phyloP scores from a whole-genome alignment of 768 basidiomycete genomes.

The Trametes meyenii region DNA sequence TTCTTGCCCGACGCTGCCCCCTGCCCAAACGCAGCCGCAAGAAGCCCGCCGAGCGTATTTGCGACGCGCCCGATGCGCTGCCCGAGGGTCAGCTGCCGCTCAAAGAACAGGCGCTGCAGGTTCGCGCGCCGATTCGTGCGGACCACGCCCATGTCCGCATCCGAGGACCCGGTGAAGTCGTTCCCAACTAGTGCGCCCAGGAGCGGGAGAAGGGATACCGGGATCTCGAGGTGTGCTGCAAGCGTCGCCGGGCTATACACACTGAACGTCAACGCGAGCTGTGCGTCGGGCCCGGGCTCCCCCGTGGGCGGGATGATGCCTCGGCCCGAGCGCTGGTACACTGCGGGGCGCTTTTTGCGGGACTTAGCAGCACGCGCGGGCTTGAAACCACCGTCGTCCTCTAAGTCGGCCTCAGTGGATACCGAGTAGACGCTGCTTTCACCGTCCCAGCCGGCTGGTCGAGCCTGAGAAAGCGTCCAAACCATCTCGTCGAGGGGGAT shows the following conservation, averaged over 20 bases:
- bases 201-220: constrained; percentile 72
- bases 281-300: constrained; percentile 24
- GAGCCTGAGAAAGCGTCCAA: constrained; percentile 45
- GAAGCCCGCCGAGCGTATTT: constrained; percentile 53
- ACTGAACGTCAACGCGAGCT: constrained; percentile 54
- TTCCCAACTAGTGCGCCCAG: constrained; percentile 81
- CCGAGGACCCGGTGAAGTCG: constrained; percentile 60
- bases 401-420: constrained; percentile 36
- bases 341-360: constrained; percentile 42
- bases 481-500: constrained; percentile 76
- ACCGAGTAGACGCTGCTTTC: constrained; percentile 18
- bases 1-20: constrained; percentile 20
- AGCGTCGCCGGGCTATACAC: constrained; percentile 64
- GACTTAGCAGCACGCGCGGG: constrained; percentile 56
- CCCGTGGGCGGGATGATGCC: constrained; percentile 59
- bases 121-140: constrained; percentile 37
- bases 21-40: constrained; percentile 47
- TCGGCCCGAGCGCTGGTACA: constrained; percentile 17
- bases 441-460: constrained; percentile 22
- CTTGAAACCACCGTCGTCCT: constrained; percentile 61
- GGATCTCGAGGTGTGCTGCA: constrained; percentile 67
- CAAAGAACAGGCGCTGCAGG: constrained; percentile 68
- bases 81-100: constrained; percentile 52
- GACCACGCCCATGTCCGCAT: constrained; percentile 42
- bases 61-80: constrained; percentile 74